phyloP scores from a whole-genome alignment of 805 yeast species.

The Ogataea pilisensis region DNA sequence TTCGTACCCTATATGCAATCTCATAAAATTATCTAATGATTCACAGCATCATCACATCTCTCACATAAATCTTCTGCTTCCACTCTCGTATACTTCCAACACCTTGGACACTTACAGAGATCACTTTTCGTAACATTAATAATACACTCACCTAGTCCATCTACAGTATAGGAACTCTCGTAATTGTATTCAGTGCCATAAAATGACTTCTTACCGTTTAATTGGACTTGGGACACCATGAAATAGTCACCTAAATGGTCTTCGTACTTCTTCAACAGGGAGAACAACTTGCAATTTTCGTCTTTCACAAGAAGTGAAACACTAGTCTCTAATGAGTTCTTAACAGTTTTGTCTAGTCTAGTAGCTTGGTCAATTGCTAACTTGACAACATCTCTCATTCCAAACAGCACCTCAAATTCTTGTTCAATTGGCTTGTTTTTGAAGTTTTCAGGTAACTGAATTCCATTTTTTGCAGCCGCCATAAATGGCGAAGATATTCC shows the following conservation, averaged over 20 bases:
- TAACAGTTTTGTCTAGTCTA: conserved; percentile 42
- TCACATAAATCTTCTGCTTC: conserved; percentile 53
- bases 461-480: conserved; percentile 28
- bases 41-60: conserved; percentile 52
- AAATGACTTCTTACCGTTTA: conserved; percentile 20
- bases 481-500: conserved; percentile 42
- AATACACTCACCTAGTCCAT: conserved; percentile 23
- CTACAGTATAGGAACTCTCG: conserved; percentile 26
- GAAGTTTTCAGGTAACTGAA: conserved; percentile 37
- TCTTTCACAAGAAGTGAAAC: conserved; percentile 33
- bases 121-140: conserved; percentile 36
- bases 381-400: conserved; percentile 46
- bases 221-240: conserved; percentile 57
- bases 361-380: conserved; percentile 55
- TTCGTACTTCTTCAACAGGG: conserved; percentile 25
- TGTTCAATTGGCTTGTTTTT: conserved; percentile 32
- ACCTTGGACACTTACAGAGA: conserved; percentile 77
- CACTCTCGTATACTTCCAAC: conserved; percentile 77
- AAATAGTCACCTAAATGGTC: conserved; percentile 54
- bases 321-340: conserved; percentile 57
- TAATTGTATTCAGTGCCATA: conserved; percentile 23
- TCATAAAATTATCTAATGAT: not conserved
- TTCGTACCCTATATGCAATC: not conserved
- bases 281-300: not conserved
- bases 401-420: conserved; percentile 45